A percentile compares a stretch with the other conserved stretches of the same genome.
Evolutionary conservation across 345 rosid genomes (phyloP).

Genomic region (Draba incana): DNA sequence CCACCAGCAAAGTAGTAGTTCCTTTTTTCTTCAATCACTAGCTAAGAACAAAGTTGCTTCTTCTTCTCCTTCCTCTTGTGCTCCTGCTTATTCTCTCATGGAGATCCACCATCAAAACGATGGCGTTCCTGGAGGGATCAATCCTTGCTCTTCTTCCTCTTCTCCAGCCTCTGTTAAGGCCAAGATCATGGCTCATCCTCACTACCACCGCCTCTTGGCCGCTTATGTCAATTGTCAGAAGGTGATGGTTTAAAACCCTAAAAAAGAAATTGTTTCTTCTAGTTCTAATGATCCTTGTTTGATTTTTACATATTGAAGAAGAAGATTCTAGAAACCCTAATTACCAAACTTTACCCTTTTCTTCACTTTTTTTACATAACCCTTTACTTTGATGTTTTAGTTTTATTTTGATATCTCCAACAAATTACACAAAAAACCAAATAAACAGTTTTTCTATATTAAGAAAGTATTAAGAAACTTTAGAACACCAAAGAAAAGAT

Average conservation of each 20-base stretch:
- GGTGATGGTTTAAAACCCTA: slow-evolving; percentile 47
- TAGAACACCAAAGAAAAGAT: background rate
- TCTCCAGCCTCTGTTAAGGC: slow-evolving; percentile 62
- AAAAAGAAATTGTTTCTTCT: background rate
- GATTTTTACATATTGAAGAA: background rate
- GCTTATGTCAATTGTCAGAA: slow-evolving; percentile 94
- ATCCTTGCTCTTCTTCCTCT: slow-evolving; percentile 39
- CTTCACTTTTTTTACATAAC: slow-evolving; percentile 11
- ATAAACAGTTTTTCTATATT: background rate
- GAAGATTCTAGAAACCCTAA: slow-evolving; percentile 41
- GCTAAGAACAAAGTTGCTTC: slow-evolving; percentile 38
- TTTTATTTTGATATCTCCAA: slow-evolving; percentile 35
- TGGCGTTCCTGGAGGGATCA: slow-evolving; percentile 24
- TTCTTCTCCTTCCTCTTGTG: slow-evolving; percentile 43
- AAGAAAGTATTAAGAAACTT: slow-evolving; percentile 17
- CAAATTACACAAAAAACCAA: background rate
- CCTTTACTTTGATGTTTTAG: slow-evolving; percentile 39
- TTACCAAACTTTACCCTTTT: slow-evolving; percentile 24
- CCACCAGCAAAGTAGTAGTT: slow-evolving; percentile 40
- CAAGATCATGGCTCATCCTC: slow-evolving; percentile 98
- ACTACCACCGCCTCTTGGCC: slow-evolving; percentile 86
- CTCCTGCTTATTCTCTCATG: slow-evolving; percentile 68
- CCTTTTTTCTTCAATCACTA: slow-evolving; percentile 45
- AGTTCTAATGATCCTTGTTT: background rate
- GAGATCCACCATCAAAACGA: slow-evolving; percentile 50